Evolutionary conservation across 257 asterid species (phyloP).

Genomic region (Ophiorrhiza pumila): DNA sequence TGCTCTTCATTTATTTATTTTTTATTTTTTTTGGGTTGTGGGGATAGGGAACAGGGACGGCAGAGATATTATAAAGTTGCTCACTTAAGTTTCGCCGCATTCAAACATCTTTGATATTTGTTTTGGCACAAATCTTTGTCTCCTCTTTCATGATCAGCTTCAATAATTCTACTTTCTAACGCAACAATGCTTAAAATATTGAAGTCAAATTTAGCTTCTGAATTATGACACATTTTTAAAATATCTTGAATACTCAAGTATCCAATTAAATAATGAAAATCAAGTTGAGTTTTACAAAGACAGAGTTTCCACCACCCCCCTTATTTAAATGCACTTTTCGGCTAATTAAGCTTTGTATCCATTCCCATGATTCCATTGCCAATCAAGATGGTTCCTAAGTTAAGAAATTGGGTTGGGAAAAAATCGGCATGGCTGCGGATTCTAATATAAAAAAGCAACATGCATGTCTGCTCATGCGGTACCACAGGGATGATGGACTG

Average conservation of each 20-base stretch:
- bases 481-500: not conserved
- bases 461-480: not conserved
- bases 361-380: too few species aligned
- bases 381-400: not conserved
- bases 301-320: too few species aligned
- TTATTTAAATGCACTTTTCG: not conserved
- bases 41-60: too few species aligned
- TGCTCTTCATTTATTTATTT: too few species aligned
- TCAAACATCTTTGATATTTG: not conserved
- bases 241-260: not conserved
- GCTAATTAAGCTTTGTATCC: constrained; percentile 2
- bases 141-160: not conserved
- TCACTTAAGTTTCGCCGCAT: not conserved
- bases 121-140: not conserved
- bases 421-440: too few species aligned
- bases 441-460: too few species aligned
- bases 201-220: not conserved
- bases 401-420: not conserved
- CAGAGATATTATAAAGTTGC: not conserved
- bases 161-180: not conserved
- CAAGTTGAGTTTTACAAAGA: too few species aligned
- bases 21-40: too few species aligned
- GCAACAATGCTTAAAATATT: not conserved
- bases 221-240: not conserved
- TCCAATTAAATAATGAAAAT: not conserved